Conservation (phyloP, 306 rosid species). For the Nissolia schottii region DNA sequence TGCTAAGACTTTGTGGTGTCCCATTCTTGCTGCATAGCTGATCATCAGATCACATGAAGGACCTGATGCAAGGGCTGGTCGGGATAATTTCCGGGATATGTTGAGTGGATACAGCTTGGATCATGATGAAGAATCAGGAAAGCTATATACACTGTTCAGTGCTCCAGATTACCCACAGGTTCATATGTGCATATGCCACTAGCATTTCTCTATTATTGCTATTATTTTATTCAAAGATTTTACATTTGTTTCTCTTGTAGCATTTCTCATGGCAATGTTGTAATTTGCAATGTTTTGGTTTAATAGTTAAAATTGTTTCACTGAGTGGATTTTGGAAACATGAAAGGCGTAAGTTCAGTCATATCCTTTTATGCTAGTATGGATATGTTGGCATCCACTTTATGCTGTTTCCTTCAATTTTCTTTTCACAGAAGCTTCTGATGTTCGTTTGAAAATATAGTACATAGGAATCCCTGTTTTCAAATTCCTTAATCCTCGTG, state of each 20-base stretch:
- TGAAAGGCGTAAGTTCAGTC: slow-evolving; percentile 8
- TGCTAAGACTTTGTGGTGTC: slow-evolving; percentile 4
- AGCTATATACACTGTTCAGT: slow-evolving; percentile 77
- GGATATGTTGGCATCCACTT: background rate
- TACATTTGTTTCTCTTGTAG: background rate
- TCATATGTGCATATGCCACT: slow-evolving; percentile 19
- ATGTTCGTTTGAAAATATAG: background rate
- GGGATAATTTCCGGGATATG: slow-evolving; percentile 72
- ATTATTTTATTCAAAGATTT: slow-evolving; percentile 6
- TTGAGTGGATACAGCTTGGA: slow-evolving; percentile 73
- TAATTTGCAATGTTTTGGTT: background rate
- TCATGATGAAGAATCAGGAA: slow-evolving; percentile 76
- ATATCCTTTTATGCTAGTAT: background rate
- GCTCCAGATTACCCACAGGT: slow-evolving; percentile 91
- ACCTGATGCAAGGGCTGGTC: slow-evolving; percentile 74
- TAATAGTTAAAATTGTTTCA: background rate
- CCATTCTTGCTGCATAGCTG: slow-evolving; percentile 52
- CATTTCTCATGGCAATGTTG: background rate
- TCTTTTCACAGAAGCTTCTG: background rate
- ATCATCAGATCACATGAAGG: slow-evolving; percentile 95
- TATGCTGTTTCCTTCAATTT: background rate
- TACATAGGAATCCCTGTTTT: background rate
- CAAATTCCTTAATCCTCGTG: slow-evolving; percentile 11
- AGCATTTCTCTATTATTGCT: slow-evolving; percentile 3
- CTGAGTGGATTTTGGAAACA: slow-evolving; percentile 15